These are phyloP conservation scores for Ascoidea tarda DNA, from an alignment of 805 yeast species.

Conservation along the genomic window DNA sequence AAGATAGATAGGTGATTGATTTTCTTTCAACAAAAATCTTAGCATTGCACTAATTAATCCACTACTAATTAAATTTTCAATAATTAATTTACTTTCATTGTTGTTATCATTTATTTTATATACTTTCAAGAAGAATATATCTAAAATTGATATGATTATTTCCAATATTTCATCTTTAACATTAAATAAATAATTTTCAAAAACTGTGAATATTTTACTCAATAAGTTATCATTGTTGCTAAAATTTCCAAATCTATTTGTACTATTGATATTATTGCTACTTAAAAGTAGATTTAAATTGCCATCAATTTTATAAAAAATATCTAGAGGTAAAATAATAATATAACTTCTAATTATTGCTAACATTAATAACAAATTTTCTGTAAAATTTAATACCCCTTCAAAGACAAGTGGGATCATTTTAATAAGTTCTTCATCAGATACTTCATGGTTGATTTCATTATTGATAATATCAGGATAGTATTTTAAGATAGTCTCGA, in stretches of 20 bases:
- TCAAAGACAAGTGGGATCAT: conserved; percentile 37
- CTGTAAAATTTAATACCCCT: conserved; percentile 60
- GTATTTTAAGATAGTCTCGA: conserved; percentile 58
- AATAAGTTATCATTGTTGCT: too few species aligned
- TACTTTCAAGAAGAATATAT: conserved; percentile 28
- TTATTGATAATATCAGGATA: conserved; percentile 25
- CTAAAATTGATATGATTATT: conserved; percentile 38
- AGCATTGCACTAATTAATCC: conserved; percentile 15
- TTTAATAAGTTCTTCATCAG: conserved; percentile 24
- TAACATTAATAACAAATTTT: conserved; percentile 49
- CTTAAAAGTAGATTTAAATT: too few species aligned
- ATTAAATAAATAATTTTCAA: conserved; percentile 38
- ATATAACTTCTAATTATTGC: conserved; percentile 52
- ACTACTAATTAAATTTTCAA: conserved; percentile 10
- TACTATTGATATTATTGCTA: too few species aligned
- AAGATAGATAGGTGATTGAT: conserved; percentile 18
- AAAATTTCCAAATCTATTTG: too few species aligned
- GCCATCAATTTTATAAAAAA: too few species aligned
- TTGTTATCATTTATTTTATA: conserved; percentile 13
- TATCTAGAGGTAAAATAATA: conserved; percentile 26
- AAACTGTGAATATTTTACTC: too few species aligned
- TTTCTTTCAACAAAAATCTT: conserved; percentile 17
- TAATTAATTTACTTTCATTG: conserved; percentile 15
- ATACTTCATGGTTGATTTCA: conserved; percentile 11
- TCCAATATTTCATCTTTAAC: conserved; percentile 63